Conservation (phyloP, 108 stramenopile species). For the Cyclotella atomus region DNA sequence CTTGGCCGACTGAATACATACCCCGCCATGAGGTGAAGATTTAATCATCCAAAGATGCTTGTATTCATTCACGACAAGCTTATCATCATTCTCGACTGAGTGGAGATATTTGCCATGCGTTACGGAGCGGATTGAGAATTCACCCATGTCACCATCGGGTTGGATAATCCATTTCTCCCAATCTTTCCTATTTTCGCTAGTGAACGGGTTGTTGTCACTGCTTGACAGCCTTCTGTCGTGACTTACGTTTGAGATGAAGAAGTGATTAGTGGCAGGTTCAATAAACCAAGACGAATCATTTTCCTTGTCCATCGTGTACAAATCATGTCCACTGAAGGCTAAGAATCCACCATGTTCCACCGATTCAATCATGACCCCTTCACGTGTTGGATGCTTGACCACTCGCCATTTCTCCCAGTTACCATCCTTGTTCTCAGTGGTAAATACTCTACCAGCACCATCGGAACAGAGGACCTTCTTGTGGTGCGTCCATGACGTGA, state of each 20-base stretch:
- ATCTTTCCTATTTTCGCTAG: slow-evolving; percentile 13
- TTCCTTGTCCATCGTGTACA: slow-evolving; percentile 23
- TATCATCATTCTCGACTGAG: neutral
- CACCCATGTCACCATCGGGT: slow-evolving; percentile 1
- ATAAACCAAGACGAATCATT: slow-evolving; percentile 24
- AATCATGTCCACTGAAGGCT: slow-evolving; percentile 24
- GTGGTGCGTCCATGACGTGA: slow-evolving; percentile 26
- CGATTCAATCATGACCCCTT: slow-evolving; percentile 24
- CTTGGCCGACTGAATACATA: slow-evolving; percentile 4
- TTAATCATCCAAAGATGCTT: slow-evolving; percentile 23
- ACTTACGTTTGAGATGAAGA: slow-evolving; percentile 17
- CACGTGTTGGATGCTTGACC: neutral
- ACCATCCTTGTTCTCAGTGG: slow-evolving; percentile 34
- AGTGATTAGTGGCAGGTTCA: slow-evolving; percentile 27
- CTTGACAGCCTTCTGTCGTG: slow-evolving; percentile 30
- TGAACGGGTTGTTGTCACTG: slow-evolving; percentile 8
- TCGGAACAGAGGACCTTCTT: slow-evolving; percentile 24
- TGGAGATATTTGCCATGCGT: slow-evolving; percentile 30
- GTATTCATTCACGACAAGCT: slow-evolving; percentile 11
- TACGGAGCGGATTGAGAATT: slow-evolving; percentile 17
- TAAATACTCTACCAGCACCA: slow-evolving; percentile 13
- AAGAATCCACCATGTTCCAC: slow-evolving; percentile 25
- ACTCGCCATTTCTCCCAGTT: slow-evolving; percentile 23
- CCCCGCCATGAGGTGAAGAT: slow-evolving; percentile 9
- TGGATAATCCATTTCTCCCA: slow-evolving; percentile 38